Evolutionary conservation across 371 early-diverging fungal species (phyloP).

Genomic region (Haplosporangium sp.): DNA sequence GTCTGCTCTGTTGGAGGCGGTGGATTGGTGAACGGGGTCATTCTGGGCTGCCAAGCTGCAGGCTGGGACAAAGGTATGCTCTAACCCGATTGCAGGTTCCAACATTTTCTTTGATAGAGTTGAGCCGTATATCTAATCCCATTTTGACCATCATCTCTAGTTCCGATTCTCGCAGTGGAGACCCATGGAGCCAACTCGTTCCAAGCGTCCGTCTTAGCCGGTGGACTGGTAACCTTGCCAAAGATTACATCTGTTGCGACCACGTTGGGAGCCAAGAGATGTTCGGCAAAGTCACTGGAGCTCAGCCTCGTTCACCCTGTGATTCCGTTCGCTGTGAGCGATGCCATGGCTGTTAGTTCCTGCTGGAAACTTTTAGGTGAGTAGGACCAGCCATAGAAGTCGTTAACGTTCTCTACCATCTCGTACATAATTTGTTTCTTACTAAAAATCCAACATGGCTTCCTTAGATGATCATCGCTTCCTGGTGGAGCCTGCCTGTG

Average conservation of each 20-base stretch:
- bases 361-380: constrained; percentile 67
- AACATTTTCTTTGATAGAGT: too few relatives aligned
- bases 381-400: neutral
- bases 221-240: constrained; percentile 63
- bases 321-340: constrained; percentile 70
- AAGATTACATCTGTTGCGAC: constrained; percentile 67
- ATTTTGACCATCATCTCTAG: constrained; percentile 20
- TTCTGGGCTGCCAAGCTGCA: constrained; percentile 68
- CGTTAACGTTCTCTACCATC: too few relatives aligned
- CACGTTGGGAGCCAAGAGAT: constrained; percentile 62
- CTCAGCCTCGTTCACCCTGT: constrained; percentile 69
- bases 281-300: constrained; percentile 66
- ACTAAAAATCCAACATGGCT: neutral
- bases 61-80: constrained; percentile 62
- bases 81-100: neutral
- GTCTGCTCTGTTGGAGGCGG: constrained; percentile 80
- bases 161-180: constrained; percentile 78
- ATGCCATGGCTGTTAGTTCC: constrained; percentile 69
- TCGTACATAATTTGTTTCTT: neutral
- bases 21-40: constrained; percentile 75
- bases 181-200: constrained; percentile 81
- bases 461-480: constrained; percentile 65
- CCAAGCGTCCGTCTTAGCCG: constrained; percentile 72
- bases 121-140: neutral
- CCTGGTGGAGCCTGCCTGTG: constrained; percentile 71